Evolutionary conservation across 2,329 filamentous ascomycete species (phyloP), one percentile per base, ranked within the genome.

Genomic region (Geoglossum cookeanum): DNA sequence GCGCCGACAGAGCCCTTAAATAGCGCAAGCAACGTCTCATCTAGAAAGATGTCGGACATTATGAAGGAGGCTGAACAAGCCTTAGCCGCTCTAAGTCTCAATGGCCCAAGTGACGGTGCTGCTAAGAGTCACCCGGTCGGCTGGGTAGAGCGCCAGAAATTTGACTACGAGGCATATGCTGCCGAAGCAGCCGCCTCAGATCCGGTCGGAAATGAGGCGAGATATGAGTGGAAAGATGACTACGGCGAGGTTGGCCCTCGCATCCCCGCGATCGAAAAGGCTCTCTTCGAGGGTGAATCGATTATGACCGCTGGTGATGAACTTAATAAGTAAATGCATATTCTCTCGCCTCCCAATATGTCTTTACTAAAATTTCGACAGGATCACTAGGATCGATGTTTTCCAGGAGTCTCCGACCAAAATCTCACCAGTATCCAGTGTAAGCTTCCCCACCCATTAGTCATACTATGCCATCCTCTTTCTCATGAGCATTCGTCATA

Each of bases 161-260:
- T 68, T 55, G 63, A 71, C 44, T 73, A 73, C 58, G 58, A 63
- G 1, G 61, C 63, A 56, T 70, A 68, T 60, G 65, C 60, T 30
- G 58, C 58, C 9, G 55, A 35, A 15, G 42, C 48, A 54, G 8
- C 55, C 59, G 7, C 61, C 63, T 39, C 59, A 58, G 33, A 63
- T 66, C 3, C 59, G 64, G n/a, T 35, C 44, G 5, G 80, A 42
- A 78, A 78, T 57, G 83, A 80, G n/a, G 71, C 67, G 0, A 75
- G 85, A 48, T 97, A 97, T 63, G 80, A 90, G 65, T 97, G 86
- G 85, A 76, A 81, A 17, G 88, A 89, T 9, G 87, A 94, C 2
- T 86, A 78, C 62, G 92, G 91, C 1, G 91, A 97, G 45, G 74
- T 98, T 57, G 91, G 84, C 5, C 89, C 89, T 0, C 74, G 73